Percentiles rank a stretch among this genome's conserved stretches.
These are phyloP conservation scores for Trichoderma gracile DNA, from an alignment of 2,329 filamentous ascomycete species.

Conservation along the genomic window DNA sequence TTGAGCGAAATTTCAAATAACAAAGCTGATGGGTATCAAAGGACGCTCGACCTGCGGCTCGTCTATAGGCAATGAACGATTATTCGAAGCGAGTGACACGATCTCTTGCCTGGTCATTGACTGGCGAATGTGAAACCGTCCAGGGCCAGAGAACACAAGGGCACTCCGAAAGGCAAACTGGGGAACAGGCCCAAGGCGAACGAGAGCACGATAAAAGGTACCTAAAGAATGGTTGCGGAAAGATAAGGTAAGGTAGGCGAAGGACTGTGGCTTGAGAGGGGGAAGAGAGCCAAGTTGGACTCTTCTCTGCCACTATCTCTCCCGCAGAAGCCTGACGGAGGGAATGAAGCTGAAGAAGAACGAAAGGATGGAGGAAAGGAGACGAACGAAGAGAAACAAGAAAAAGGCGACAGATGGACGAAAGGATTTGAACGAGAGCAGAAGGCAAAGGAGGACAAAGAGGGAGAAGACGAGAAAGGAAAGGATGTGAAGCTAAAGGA, in stretches of 20 bases:
- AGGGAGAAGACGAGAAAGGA: conserved; percentile 17
- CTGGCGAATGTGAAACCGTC: conserved; percentile 1
- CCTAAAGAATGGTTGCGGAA: background rate
- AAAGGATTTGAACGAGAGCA: background rate
- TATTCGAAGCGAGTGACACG: background rate
- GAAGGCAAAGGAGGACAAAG: conserved; percentile 25
- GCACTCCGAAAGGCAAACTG: conserved; percentile 18
- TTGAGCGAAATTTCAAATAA: background rate
- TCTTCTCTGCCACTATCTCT: conserved; percentile 11
- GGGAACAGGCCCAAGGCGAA: background rate
- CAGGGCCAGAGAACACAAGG: conserved; percentile 3
- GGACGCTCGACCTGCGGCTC: background rate
- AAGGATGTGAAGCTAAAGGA: conserved; percentile 8
- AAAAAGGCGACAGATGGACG: conserved; percentile 13
- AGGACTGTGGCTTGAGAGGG: background rate
- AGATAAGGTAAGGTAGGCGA: background rate
- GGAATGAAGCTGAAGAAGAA: conserved; percentile 14
- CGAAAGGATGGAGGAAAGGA: background rate
- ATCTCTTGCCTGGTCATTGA: background rate
- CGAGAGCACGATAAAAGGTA: background rate
- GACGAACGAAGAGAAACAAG: background rate
- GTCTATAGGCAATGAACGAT: background rate
- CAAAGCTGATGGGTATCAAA: background rate
- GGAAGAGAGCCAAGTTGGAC: background rate
- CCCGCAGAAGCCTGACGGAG: background rate